Base-by-base conservation (phyloP, 805 yeast genomes). In the Crinitomyces ghanaensis region DNA sequence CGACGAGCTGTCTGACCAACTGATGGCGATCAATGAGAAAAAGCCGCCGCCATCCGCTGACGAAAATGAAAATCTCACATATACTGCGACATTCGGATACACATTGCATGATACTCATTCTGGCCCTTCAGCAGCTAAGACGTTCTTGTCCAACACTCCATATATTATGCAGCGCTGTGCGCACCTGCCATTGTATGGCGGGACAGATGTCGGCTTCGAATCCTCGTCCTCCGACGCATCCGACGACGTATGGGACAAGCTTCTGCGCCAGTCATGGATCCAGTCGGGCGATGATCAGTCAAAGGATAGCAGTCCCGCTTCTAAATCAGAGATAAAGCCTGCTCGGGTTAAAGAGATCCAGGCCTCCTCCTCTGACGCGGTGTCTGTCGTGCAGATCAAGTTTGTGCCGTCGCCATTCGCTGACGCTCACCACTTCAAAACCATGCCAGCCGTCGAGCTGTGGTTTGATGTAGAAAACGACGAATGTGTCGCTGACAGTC, bases 391-490 rank as follows among this genome's bases (percentile, higher is more conserved):
- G 9, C 74, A 70, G 44, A 38, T 70, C 37, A 62, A 60, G 42
- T 63, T 69, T 33, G 45, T 61, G 6, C 74, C 75, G 1, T 55
- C 65, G 4, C 63, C 72, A 24, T 53, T 56, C 45, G 42, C 43
- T 4, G 33, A 26, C 6, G 13, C 35, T 7, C 35, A 38, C 15
- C 35, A 47, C 15, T 49, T 53, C 34, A 45, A 53, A 31, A 46
- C 56, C 26, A 60, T 59, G 29, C 77, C 79, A 2, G 73, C 77
- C 1, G 51, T 74, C 5, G 79, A 73, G 44, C 54, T 74, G 29
- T 72, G 77, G 74, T 53, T 66, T 22, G 68, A 63, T 30, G 49
- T 68, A 30, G 57, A 55, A 13, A 35, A 38, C n/a, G 55, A 56
- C 8, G 48, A 40, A 24, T 63, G 63, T 1, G 65, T 57, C 22